Evolutionary conservation across 2,329 filamentous ascomycete genomes (phyloP), one percentile per base, ranked within the genome.

Genomic region (Ceratocystiopsis brevicomis): DNA sequence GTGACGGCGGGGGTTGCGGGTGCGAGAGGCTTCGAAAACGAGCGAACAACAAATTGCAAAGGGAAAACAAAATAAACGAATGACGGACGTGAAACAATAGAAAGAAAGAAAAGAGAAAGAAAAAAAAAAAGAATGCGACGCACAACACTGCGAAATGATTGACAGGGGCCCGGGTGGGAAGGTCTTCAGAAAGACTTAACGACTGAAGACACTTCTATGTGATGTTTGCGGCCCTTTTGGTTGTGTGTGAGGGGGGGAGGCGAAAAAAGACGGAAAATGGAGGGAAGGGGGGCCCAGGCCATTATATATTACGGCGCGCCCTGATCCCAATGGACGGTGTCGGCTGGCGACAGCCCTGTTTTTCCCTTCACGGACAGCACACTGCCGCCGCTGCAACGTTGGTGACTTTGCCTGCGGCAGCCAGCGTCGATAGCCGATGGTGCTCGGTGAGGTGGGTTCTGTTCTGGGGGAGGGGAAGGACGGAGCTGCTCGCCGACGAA

Each of bases 141-240:
- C 55, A 55, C 53, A 58, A 54, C 53, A 47, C 42, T 11, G 46
- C 46, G 63, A 53, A 57, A 55, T 45, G 59, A 65, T 63, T 64
- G 64, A 64, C 64, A 56, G 53, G 64, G 67, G 68, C 63, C 65
- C 69, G 68, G 68, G 69, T 61, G 66, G 63, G 62, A 67, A 61
- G 62, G 62, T 62, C 59, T 57, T 56, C 47, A 54, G 46, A 44
- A 42, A 53, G 54, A 56, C 51, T 58, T 58, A 67, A 62, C 57
- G 62, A 62, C 64, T 65, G 64, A 64, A 65, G 65, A 67, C 62
- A 66, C 57, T 63, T 65, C 64, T 62, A 45, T 61, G 55, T 57
- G 58, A 58, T 60, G 60, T 74, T 74, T 73, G 71, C 70, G 68
- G 67, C 70, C 70, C 68, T 63, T 61, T 61, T 59, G 61, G 57